Conservation (phyloP, 2,329 filamentous ascomycete species). For the Fusarium sororula region DNA sequence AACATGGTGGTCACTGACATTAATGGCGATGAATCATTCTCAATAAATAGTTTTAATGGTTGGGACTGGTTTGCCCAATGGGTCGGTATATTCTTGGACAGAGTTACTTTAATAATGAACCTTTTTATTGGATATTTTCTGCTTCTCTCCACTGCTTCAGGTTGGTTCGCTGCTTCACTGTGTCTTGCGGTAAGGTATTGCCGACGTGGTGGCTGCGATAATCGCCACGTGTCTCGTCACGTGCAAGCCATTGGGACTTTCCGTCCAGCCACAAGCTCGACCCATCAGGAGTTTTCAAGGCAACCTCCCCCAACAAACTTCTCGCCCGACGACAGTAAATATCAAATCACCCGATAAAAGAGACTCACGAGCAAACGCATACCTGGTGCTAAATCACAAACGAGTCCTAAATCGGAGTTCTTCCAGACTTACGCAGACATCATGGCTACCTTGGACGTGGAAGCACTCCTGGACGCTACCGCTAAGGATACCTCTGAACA, state of each 20-base stretch:
- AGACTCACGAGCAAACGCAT: constrained; percentile 6
- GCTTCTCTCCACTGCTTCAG: not conserved
- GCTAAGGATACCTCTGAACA: constrained; percentile 68
- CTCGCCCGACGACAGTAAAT: constrained; percentile 12
- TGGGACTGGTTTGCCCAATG: constrained; percentile 34
- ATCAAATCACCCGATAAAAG: constrained; percentile 11
- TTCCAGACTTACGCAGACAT: constrained; percentile 37
- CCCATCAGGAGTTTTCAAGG: constrained; percentile 32
- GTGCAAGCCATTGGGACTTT: constrained; percentile 14
- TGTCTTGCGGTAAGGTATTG: not conserved
- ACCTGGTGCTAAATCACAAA: not conserved
- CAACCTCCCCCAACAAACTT: constrained; percentile 24
- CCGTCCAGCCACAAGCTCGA: constrained; percentile 36
- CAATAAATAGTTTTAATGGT: constrained; percentile 39
- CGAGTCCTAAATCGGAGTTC: constrained; percentile 3
- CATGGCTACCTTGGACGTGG: constrained; percentile 74
- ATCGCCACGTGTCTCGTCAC: constrained; percentile 36
- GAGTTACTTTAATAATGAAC: constrained; percentile 32
- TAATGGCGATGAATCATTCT: constrained; percentile 36
- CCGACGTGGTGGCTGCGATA: constrained; percentile 14
- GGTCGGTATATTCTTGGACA: constrained; percentile 29
- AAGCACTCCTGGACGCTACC: constrained; percentile 88
- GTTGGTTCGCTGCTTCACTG: not conserved
- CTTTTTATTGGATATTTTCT: not conserved
- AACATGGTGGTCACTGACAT: constrained; percentile 38